Conservation (phyloP, 192 early-diverging fungal genomes). For the Podila verticillata region DNA sequence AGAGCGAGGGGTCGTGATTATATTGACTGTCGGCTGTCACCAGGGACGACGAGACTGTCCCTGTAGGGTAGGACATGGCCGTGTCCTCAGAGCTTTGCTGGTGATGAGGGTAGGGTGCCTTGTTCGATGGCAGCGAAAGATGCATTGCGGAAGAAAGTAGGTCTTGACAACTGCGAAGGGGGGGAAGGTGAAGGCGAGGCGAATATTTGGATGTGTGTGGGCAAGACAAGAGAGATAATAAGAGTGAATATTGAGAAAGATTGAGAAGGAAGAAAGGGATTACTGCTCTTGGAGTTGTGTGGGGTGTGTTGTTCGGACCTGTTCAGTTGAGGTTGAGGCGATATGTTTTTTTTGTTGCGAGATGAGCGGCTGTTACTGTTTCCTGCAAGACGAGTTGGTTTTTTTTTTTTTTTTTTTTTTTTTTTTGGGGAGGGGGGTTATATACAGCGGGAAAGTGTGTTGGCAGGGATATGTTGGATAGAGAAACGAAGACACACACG, state of each 20-base stretch:
- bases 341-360: not conserved
- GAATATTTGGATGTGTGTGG: not conserved
- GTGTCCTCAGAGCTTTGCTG: not conserved
- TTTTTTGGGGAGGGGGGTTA: not conserved
- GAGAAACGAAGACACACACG: not conserved
- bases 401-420: too few relatives aligned
- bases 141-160: constrained; percentile 2
- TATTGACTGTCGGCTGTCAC: not conserved
- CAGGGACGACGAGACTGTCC: not conserved
- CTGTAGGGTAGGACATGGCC: not conserved
- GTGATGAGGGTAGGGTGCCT: not conserved
- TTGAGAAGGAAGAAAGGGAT: not conserved
- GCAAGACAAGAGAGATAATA: not conserved
- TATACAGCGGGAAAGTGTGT: not conserved
- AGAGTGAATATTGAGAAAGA: constrained; percentile 4
- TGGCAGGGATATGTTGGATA: not conserved
- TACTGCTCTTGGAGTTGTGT: not conserved
- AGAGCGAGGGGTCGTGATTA: not conserved
- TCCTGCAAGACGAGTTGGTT: not conserved
- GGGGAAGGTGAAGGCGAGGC: not conserved
- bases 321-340: not conserved
- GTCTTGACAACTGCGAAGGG: not conserved
- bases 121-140: not conserved
- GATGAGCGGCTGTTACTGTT: not conserved
- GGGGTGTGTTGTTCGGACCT: not conserved